A percentile compares a stretch with the other conserved stretches of the same genome.
These are phyloP conservation scores for Cucumis cinereus DNA, from an alignment of 306 rosid genomes.

Conservation along the genomic window DNA sequence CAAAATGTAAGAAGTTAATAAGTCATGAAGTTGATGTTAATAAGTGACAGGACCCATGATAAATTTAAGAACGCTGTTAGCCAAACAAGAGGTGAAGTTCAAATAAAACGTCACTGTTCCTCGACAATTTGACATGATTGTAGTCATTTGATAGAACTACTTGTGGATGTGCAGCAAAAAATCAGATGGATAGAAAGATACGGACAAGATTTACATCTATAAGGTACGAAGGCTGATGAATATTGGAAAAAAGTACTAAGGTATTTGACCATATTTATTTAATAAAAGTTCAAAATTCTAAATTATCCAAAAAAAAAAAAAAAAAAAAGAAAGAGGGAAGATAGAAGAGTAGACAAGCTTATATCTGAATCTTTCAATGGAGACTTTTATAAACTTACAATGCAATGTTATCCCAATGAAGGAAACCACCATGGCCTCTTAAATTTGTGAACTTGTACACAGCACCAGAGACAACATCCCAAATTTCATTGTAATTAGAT, in stretches of 20 bases:
- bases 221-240: background rate
- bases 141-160: no score
- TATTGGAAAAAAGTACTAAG: background rate
- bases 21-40: no score
- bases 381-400: conserved; percentile 28
- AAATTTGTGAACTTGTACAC: conserved; percentile 60
- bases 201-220: background rate
- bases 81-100: no score
- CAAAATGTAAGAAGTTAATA: no score
- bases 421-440: conserved; percentile 87
- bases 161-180: no score
- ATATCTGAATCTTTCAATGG: background rate
- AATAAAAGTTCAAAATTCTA: background rate
- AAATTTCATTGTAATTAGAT: background rate
- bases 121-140: no score
- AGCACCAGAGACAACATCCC: conserved; percentile 51
- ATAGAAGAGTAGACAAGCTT: background rate
- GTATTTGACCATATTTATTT: background rate
- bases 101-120: no score
- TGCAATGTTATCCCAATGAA: conserved; percentile 67
- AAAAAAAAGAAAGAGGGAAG: no score
- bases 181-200: no score
- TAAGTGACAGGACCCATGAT: no score
- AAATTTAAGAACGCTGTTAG: no score
- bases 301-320: background rate